Evolutionary conservation across 164 flowering plant genomes (phyloP).

Genomic region (Berberis vulgaris): DNA sequence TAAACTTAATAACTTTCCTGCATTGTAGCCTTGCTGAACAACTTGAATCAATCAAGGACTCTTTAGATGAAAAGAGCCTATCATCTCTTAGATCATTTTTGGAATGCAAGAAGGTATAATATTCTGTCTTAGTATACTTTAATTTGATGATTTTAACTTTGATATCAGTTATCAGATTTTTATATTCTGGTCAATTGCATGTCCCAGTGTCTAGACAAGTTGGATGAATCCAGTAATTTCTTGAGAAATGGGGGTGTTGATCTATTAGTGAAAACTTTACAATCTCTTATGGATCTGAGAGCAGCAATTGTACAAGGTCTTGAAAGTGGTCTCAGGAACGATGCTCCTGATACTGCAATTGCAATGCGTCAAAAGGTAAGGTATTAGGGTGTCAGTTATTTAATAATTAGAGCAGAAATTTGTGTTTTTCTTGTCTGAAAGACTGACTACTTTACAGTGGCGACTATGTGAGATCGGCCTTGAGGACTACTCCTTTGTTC

Average conservation of each 20-base stretch:
- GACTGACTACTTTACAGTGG: conserved; percentile 52
- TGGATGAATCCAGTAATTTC: conserved; percentile 27
- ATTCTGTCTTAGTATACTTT: background rate
- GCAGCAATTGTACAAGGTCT: conserved; percentile 63
- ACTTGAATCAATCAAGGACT: conserved; percentile 65
- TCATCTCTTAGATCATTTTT: conserved; percentile 52
- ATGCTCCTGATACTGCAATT: conserved; percentile 92
- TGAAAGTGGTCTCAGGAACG: conserved; percentile 92
- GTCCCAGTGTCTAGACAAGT: conserved; percentile 56
- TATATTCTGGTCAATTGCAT: background rate
- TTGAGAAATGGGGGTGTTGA: conserved; percentile 23
- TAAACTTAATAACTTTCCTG: background rate
- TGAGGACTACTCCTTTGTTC: conserved; percentile 88
- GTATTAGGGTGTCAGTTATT: no score
- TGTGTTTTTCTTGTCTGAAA: no score
- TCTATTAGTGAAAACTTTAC: conserved; percentile 43
- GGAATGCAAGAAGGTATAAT: conserved; percentile 64
- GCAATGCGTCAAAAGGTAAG: conserved; percentile 94
- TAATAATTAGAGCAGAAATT: no score
- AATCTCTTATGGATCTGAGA: conserved; percentile 53
- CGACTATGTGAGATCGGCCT: conserved; percentile 97
- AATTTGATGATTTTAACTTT: background rate
- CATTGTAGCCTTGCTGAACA: conserved; percentile 78
- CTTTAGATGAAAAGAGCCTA: conserved; percentile 48
- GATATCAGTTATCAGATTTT: conserved; percentile 4